Evolutionary conservation across 2,329 filamentous ascomycete genomes (phyloP).

Genomic region (Myriosclerotinia curreyana): DNA sequence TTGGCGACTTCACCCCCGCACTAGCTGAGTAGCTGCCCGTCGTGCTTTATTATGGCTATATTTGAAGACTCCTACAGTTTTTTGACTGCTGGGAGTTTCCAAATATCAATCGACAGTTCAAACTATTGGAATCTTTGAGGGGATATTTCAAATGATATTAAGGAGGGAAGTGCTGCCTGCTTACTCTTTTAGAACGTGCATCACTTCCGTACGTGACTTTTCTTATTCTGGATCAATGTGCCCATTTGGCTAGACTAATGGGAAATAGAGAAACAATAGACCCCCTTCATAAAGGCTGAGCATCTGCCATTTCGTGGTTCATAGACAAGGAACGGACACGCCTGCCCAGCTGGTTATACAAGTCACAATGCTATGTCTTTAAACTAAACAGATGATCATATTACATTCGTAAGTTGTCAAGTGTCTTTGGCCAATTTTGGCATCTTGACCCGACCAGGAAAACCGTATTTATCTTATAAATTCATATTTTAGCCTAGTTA

Average conservation of each 20-base stretch:
- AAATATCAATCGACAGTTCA: neutral
- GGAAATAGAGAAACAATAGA: neutral
- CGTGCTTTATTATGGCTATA: too few species aligned
- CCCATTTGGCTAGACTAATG: neutral
- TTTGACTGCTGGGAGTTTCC: too few species aligned
- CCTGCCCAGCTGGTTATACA: neutral
- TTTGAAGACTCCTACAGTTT: too few species aligned
- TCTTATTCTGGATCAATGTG: neutral
- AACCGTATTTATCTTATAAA: neutral
- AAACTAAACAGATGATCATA: neutral
- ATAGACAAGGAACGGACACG: neutral
- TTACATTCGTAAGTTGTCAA: neutral
- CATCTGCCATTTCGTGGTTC: neutral
- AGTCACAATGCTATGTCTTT: neutral
- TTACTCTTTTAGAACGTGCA: neutral
- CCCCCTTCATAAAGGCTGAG: neutral
- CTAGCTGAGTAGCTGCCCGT: too few species aligned
- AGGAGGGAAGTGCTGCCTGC: neutral
- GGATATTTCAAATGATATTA: neutral
- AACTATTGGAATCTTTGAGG: too few species aligned
- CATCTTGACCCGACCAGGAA: neutral
- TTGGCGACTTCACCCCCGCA: too few species aligned
- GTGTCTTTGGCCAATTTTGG: too few species aligned
- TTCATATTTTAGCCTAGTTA: slow-evolving; percentile 10
- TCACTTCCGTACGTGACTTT: too few species aligned